These are phyloP conservation scores for Nannochloropsis gaditana DNA, from an alignment of 108 stramenopile genomes.

Conservation along the genomic window DNA sequence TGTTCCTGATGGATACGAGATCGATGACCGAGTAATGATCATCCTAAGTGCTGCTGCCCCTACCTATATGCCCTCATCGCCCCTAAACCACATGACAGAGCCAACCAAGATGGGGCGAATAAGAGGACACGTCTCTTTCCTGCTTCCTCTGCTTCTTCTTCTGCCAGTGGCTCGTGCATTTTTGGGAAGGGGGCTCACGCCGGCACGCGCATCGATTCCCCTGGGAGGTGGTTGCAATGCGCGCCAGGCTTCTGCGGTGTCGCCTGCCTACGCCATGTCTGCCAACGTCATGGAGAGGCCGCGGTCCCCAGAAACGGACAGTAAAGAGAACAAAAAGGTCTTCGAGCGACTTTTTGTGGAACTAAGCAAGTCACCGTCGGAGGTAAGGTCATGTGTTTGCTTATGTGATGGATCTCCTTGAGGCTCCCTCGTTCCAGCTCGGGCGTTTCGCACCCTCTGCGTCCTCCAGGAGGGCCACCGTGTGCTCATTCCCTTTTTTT, in stretches of 20 bases:
- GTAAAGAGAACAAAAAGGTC: conserved; percentile 13
- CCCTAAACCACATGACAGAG: too few relatives aligned
- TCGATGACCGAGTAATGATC: too few relatives aligned
- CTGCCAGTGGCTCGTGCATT: not conserved
- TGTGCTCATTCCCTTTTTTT: too few relatives aligned
- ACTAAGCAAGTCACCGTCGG: not conserved
- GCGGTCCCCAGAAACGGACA: not conserved
- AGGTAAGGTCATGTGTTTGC: not conserved
- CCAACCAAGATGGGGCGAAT: not conserved
- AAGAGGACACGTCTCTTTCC: not conserved
- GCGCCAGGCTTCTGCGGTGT: not conserved
- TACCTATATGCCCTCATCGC: too few relatives aligned
- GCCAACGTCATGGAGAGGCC: not conserved
- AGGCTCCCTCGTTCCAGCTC: too few relatives aligned
- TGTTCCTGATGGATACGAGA: too few relatives aligned
- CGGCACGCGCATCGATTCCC: not conserved
- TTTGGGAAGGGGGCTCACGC: not conserved
- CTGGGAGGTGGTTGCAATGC: not conserved
- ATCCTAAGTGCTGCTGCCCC: too few relatives aligned
- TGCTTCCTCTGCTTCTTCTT: not conserved
- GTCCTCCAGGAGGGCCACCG: too few relatives aligned
- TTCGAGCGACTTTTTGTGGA: not conserved
- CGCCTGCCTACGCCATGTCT: not conserved
- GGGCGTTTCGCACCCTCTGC: too few relatives aligned
- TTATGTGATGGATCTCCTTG: too few relatives aligned